phyloP scores from a whole-genome alignment of 2,329 filamentous ascomycete species.

The Ascochyta pisi region DNA sequence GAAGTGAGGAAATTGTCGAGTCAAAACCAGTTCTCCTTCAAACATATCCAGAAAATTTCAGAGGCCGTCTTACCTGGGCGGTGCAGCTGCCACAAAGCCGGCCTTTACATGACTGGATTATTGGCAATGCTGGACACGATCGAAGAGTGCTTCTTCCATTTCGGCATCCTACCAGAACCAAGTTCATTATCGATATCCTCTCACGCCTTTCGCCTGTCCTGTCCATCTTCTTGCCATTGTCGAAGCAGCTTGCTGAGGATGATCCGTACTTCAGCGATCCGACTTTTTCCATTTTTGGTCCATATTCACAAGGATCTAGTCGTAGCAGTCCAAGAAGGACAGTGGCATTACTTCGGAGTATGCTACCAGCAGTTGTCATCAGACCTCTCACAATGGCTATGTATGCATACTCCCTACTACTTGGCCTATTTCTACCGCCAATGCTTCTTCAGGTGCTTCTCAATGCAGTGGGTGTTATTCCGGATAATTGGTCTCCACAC shows the following conservation, averaged over 20 bases:
- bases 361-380: slow-evolving; percentile 4
- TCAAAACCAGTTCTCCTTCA: not conserved
- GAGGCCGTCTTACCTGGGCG: slow-evolving; percentile 10
- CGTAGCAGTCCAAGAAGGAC: not conserved
- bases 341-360: not conserved
- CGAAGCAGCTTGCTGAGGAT: slow-evolving; percentile 5
- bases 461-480: slow-evolving; percentile 2
- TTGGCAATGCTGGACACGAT: slow-evolving; percentile 8
- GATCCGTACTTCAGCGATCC: slow-evolving; percentile 16
- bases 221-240: slow-evolving; percentile 11
- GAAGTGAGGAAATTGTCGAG: not conserved
- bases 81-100: slow-evolving; percentile 12
- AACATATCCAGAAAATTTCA: slow-evolving; percentile 5
- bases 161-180: not conserved
- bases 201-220: slow-evolving; percentile 9
- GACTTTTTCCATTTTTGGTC: not conserved
- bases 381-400: slow-evolving; percentile 10
- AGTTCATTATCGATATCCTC: not conserved
- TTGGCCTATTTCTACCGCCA: slow-evolving; percentile 14
- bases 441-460: slow-evolving; percentile 6
- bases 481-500: slow-evolving; percentile 13
- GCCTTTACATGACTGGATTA: slow-evolving; percentile 17
- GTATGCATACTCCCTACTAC: slow-evolving; percentile 14
- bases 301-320: not conserved
- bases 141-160: not conserved